These are phyloP conservation scores for Auriscalpium microsporum DNA, from an alignment of 768 basidiomycete species.

Conservation along the genomic window DNA sequence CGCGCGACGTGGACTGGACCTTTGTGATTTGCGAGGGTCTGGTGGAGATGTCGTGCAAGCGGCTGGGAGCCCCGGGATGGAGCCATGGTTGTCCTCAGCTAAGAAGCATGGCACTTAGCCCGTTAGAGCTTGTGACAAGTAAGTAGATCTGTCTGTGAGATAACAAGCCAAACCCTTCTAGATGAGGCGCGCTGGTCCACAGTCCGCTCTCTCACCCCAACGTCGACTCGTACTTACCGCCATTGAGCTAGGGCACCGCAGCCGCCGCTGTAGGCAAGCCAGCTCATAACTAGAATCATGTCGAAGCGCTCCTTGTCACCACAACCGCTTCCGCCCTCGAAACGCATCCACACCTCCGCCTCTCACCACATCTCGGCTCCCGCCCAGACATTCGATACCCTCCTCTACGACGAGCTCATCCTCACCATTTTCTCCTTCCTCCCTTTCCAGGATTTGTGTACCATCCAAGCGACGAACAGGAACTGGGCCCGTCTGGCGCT, in stretches of 20 bases:
- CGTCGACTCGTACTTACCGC: too few species aligned
- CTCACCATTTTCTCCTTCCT: conserved; percentile 68
- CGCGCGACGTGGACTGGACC: conserved; percentile 88
- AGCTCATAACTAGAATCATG: neutral
- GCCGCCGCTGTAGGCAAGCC: too few species aligned
- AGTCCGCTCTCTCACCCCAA: too few species aligned
- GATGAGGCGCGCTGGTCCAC: too few species aligned
- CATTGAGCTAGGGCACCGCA: too few species aligned
- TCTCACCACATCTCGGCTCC: neutral
- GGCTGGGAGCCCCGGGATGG: conserved; percentile 32
- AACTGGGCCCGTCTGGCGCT: conserved; percentile 60
- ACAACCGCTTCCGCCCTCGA: conserved; percentile 43
- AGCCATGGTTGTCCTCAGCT: conserved; percentile 17
- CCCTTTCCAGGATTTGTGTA: conserved; percentile 58
- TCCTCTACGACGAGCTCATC: conserved; percentile 69
- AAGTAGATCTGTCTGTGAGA: too few species aligned
- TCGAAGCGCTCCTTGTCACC: conserved; percentile 23
- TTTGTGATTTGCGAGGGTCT: conserved; percentile 57
- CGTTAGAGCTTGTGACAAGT: too few species aligned
- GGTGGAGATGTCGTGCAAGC: conserved; percentile 54
- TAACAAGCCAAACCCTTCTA: too few species aligned
- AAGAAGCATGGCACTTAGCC: too few species aligned
- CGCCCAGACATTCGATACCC: conserved; percentile 34
- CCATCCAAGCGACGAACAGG: conserved; percentile 49
- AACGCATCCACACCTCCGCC: conserved; percentile 39